Base-by-base conservation (phyloP, 352 stramenopile genomes). In the Globisporangium splendens region DNA sequence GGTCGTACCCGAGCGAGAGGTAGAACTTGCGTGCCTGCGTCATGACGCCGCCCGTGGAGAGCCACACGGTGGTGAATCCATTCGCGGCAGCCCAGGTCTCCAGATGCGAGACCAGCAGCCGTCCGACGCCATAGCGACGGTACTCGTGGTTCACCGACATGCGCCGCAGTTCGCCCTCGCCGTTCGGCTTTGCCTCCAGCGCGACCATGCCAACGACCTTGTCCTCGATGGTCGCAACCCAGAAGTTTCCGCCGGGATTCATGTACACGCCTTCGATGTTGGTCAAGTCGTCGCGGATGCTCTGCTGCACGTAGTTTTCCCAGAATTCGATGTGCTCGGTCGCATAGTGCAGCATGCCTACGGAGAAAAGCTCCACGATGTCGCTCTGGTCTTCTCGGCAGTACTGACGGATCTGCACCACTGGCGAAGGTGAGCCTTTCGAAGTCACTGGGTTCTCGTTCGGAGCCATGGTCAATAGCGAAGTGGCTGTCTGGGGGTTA, bases 241-340 rank as follows among this genome's bases (percentile, higher is more conserved):
- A 5, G 20, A 39, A 47, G 20, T 22, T 79, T 22, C 72, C 72
- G 21, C 70, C 72, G 2, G 46, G 47, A 7, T 44, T 42, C 18
- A 80, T 73, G 63, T 81, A 85, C 8, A 61, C 69, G 47, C 52
- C 59, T 17, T 65, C 28, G 20, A 81, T 77, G 49, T 79, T 62
- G n/a, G 50, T 51, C 54, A 85, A 52, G 56, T 83, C 70, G 24
- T 48, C 43, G 24, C 41, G 22, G 41, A 59, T 50, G 52, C 41
- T 59, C 43, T 59, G 14, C 17, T 42, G 22, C 20, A 59, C 49
- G 52, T 59, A 59, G 28, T 8, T 63, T 70, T 73, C 54, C 35
- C 35, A 44, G 42, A 51, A 47, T 8, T 43, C 38, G 24, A 52
- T 21, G 46, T 74, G 56, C 42, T 54, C 46, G n/a, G 20, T 48